These are phyloP conservation scores for Ophiosphaerella narmari DNA, from an alignment of 2,329 filamentous ascomycete genomes.

Conservation along the genomic window DNA sequence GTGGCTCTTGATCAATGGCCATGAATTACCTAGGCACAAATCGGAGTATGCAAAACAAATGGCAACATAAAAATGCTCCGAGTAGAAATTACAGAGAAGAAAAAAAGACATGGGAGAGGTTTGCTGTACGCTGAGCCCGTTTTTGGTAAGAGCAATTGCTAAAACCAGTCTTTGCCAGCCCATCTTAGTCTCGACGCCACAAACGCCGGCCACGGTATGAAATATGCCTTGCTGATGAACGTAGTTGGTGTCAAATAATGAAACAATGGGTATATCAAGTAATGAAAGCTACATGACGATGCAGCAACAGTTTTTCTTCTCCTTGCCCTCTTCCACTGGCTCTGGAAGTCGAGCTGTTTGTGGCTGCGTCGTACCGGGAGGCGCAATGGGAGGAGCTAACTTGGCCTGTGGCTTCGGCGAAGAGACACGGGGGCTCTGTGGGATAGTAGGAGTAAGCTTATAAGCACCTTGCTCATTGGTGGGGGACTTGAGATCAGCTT, in stretches of 20 bases:
- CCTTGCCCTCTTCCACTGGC: constrained; percentile 60
- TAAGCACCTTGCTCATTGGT: constrained; percentile 51
- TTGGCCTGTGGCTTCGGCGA: constrained; percentile 36
- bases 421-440: constrained; percentile 34
- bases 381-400: constrained; percentile 24
- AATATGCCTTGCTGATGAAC: constrained; percentile 23
- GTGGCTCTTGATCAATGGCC: constrained; percentile 1
- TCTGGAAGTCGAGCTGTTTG: constrained; percentile 59
- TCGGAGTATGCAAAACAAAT: constrained; percentile 5
- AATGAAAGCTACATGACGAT: constrained; percentile 67
- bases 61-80: not conserved
- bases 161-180: constrained; percentile 14
- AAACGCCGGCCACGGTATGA: constrained; percentile 35
- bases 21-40: constrained; percentile 1
- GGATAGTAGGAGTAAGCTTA: constrained; percentile 54
- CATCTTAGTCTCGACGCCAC: constrained; percentile 13
- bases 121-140: constrained; percentile 41
- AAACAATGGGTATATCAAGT: constrained; percentile 35
- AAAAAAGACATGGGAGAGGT: constrained; percentile 22
- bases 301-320: constrained; percentile 70
- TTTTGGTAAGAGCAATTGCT: constrained; percentile 9
- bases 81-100: not conserved
- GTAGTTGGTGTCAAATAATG: constrained; percentile 20
- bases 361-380: constrained; percentile 29
- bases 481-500: constrained; percentile 31